Conservation (phyloP, 1,284 basidiomycete species). For the Austroboletus novae-zelandiae region DNA sequence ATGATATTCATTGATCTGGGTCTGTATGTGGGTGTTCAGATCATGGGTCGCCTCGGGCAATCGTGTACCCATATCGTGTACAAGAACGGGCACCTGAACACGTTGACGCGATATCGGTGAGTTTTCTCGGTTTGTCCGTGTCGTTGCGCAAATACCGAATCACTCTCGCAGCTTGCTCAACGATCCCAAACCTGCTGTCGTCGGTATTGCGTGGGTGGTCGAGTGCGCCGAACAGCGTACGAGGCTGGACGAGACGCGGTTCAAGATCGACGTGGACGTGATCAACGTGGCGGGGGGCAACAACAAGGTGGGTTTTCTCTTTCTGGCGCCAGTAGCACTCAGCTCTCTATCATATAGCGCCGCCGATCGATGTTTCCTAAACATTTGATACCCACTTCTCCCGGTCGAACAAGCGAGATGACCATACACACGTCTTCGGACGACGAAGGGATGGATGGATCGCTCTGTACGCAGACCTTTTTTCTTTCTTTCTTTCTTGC, state of each 20-base stretch:
- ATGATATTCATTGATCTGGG: not conserved
- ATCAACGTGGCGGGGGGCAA: slow-evolving; percentile 63
- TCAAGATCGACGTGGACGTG: slow-evolving; percentile 65
- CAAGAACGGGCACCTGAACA: slow-evolving; percentile 83
- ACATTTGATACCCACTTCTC: slow-evolving; percentile 39
- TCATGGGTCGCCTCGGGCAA: slow-evolving; percentile 63
- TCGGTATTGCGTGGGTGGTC: slow-evolving; percentile 92
- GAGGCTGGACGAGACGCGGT: slow-evolving; percentile 65
- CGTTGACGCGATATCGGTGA: slow-evolving; percentile 72
- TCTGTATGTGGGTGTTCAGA: slow-evolving; percentile 37
- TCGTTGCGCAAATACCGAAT: not conserved
- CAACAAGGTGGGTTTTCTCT: slow-evolving; percentile 55
- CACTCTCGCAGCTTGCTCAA: slow-evolving; percentile 45
- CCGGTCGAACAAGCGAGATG: slow-evolving; percentile 27
- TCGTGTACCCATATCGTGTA: slow-evolving; percentile 88
- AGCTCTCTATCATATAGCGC: slow-evolving; percentile 33
- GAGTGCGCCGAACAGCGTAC: slow-evolving; percentile 73
- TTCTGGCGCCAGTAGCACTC: not conserved
- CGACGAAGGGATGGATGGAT: slow-evolving; percentile 34
- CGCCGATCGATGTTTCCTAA: slow-evolving; percentile 71
- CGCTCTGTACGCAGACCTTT: slow-evolving; percentile 41
- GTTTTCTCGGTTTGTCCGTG: slow-evolving; percentile 7
- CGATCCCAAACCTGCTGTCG: slow-evolving; percentile 72
- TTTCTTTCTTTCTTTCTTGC: too few species aligned
- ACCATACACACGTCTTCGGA: slow-evolving; percentile 24